Evolutionary conservation across 1,139 yeast genomes (phyloP).

Genomic region (Nakaseomyces kungkrabaensis): DNA sequence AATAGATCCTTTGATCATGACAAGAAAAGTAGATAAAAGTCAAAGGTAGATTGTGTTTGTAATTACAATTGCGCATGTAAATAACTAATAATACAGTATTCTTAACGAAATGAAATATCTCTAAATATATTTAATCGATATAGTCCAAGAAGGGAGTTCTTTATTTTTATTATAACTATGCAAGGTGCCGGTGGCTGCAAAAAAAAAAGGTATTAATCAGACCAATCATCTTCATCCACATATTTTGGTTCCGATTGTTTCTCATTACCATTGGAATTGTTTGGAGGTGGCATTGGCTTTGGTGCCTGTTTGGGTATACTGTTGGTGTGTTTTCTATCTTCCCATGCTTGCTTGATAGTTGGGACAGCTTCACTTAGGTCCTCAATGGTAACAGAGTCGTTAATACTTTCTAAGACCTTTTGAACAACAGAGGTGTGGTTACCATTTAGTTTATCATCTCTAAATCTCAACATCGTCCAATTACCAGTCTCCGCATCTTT

Average conservation of each 20-base stretch:
- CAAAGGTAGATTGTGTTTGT: not conserved
- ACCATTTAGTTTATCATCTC: conserved; percentile 88
- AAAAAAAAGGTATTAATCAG: conserved; percentile 13
- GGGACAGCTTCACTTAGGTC: conserved; percentile 48
- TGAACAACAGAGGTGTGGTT: conserved; percentile 74
- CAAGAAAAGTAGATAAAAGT: not conserved
- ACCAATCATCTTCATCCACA: conserved; percentile 30
- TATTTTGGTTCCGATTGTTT: conserved; percentile 22
- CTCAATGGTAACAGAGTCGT: conserved; percentile 74
- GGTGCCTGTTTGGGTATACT: not conserved
- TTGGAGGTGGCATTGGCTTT: not conserved
- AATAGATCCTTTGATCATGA: not conserved
- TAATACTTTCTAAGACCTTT: conserved; percentile 72
- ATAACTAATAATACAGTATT: conserved; percentile 3
- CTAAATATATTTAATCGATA: not conserved
- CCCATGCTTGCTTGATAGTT: conserved; percentile 41
- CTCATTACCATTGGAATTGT: not conserved
- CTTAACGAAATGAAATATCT: not conserved
- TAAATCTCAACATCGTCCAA: conserved; percentile 81
- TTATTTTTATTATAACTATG: too few relatives aligned
- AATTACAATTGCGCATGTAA: conserved; percentile 2
- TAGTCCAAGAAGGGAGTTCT: too few relatives aligned
- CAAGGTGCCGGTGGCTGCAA: too few relatives aligned
- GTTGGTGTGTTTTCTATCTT: conserved; percentile 32
- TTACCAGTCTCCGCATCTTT: conserved; percentile 38